Conservation (phyloP, 2,329 filamentous ascomycete species). For the Epichloe sibirici region DNA sequence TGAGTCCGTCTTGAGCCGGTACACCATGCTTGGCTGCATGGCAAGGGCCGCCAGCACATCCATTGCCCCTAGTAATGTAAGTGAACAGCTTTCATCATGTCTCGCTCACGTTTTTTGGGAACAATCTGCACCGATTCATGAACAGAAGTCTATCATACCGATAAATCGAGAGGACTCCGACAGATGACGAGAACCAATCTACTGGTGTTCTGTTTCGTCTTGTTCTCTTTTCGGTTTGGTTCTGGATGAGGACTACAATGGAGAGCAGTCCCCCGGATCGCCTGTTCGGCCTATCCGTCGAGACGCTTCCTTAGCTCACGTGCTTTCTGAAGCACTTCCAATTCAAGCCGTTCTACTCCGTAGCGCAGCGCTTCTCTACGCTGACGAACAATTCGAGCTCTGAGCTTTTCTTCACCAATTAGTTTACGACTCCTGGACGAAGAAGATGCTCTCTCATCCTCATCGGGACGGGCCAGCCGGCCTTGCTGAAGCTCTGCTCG, state of each 20-base stretch:
- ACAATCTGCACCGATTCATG: neutral
- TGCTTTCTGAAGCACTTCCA: slow-evolving; percentile 72
- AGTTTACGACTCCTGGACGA: slow-evolving; percentile 25
- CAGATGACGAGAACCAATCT: neutral
- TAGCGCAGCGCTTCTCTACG: slow-evolving; percentile 80
- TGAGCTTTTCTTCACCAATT: slow-evolving; percentile 38
- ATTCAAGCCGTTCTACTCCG: slow-evolving; percentile 70
- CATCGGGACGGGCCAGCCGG: slow-evolving; percentile 27
- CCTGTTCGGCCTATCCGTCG: slow-evolving; percentile 18
- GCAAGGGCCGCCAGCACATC: neutral
- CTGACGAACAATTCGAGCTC: slow-evolving; percentile 53
- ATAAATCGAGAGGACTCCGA: neutral
- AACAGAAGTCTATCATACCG: neutral
- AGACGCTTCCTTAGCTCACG: slow-evolving; percentile 42
- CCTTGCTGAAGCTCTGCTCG: slow-evolving; percentile 76
- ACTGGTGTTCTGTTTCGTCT: neutral
- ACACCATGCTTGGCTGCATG: too few species aligned
- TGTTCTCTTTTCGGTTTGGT: neutral
- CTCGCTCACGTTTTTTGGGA: neutral
- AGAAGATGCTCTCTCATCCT: slow-evolving; percentile 7
- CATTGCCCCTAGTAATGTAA: neutral
- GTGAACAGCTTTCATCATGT: neutral
- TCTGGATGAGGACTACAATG: neutral
- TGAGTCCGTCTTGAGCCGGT: neutral
- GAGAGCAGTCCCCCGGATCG: neutral